Evolutionary conservation across 1,284 basidiomycete species (phyloP).

Genomic region (Heimioporus punctisporus): DNA sequence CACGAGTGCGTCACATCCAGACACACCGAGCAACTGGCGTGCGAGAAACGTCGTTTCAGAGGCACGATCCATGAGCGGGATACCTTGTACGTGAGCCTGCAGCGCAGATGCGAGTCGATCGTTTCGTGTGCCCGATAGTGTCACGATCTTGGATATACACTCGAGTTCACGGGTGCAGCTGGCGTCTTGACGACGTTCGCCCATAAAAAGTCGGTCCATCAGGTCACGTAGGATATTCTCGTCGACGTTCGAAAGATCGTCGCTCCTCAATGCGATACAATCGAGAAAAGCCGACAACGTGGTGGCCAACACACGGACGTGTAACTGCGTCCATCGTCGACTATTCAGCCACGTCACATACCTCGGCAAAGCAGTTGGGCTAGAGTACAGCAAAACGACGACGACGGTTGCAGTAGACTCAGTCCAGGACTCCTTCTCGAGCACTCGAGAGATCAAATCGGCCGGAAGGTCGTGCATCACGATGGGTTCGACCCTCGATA

Average conservation of each 20-base stretch:
- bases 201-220: slow-evolving; percentile 15
- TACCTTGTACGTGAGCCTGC: slow-evolving; percentile 14
- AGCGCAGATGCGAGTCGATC: slow-evolving; percentile 14
- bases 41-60: slow-evolving; percentile 34
- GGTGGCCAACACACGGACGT: slow-evolving; percentile 4
- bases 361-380: slow-evolving; percentile 13
- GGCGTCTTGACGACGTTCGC: background rate
- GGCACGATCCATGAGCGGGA: slow-evolving; percentile 17
- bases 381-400: slow-evolving; percentile 44
- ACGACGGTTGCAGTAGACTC: slow-evolving; percentile 42
- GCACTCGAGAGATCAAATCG: slow-evolving; percentile 33
- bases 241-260: slow-evolving; percentile 19
- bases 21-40: slow-evolving; percentile 15
- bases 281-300: slow-evolving; percentile 30
- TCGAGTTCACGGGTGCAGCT: slow-evolving; percentile 4
- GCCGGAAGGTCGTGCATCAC: slow-evolving; percentile 19
- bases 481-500: slow-evolving; percentile 26
- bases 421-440: slow-evolving; percentile 43
- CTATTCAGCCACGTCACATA: slow-evolving; percentile 35
- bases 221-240: slow-evolving; percentile 15
- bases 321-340: slow-evolving; percentile 15
- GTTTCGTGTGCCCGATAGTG: slow-evolving; percentile 11
- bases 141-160: slow-evolving; percentile 22
- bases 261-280: slow-evolving; percentile 4
- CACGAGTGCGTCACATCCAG: slow-evolving; percentile 28